Conservation (phyloP, 73 alveolate genomes). For the Blepharisma stoltei region DNA sequence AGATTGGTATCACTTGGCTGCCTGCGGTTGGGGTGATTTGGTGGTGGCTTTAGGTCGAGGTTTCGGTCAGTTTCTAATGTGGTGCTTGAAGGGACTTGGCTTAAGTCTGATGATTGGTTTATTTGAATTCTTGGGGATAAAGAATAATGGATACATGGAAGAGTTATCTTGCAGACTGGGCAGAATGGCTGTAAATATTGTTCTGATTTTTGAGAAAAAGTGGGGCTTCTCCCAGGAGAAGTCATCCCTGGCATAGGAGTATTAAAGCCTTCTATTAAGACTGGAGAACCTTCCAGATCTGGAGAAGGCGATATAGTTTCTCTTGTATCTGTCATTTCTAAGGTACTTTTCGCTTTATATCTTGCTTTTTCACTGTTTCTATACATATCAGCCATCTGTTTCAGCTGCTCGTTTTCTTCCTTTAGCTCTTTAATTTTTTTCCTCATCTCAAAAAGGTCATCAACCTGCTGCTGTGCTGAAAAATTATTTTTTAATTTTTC, state of each 20-base stretch:
- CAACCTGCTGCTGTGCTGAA: conserved; percentile 38
- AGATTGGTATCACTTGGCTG: no score
- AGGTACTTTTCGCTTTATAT: background rate
- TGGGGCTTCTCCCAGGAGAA: background rate
- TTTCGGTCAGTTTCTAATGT: background rate
- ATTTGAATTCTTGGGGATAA: no score
- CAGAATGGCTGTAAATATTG: no score
- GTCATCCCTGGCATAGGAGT: background rate
- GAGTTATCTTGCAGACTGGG: no score
- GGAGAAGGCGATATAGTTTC: background rate
- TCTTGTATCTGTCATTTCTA: background rate
- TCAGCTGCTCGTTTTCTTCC: conserved; percentile 55
- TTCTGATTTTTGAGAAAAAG: background rate
- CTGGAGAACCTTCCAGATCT: background rate
- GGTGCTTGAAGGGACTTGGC: conserved; percentile 6
- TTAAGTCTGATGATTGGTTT: background rate
- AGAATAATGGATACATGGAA: no score
- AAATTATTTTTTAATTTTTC: conserved; percentile 44
- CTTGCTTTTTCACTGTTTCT: conserved; percentile 7
- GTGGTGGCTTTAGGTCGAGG: background rate
- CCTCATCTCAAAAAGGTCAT: conserved; percentile 40
- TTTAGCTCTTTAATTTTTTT: conserved; percentile 48
- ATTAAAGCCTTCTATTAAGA: background rate
- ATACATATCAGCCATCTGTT: conserved; percentile 13
- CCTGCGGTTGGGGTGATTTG: background rate